Evolutionary conservation across 768 basidiomycete genomes (phyloP).

Genomic region (Macrolepiota dolichaula): DNA sequence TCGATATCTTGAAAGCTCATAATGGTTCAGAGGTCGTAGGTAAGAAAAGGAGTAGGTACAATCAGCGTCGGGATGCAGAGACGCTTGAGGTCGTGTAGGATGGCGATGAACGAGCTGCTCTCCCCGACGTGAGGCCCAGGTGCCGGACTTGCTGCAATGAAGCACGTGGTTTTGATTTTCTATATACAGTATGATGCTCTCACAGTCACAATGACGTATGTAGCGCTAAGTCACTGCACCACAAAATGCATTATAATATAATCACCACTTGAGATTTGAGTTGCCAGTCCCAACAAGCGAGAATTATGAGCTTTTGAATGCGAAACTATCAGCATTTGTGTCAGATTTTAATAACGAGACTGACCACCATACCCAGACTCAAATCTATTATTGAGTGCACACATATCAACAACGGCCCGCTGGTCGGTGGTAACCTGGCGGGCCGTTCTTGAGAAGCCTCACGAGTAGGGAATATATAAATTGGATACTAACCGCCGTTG

Average conservation of each 20-base stretch:
- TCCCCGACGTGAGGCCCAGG: background rate
- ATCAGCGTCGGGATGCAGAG: background rate
- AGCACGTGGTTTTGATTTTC: background rate
- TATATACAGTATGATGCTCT: background rate
- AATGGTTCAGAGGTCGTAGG: conserved; percentile 6
- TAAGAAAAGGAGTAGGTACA: background rate
- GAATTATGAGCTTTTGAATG: background rate
- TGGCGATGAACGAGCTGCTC: background rate
- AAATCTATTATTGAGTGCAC: background rate
- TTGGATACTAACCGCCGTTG: background rate
- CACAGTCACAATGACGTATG: background rate
- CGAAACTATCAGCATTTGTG: too few species aligned
- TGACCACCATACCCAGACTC: too few species aligned
- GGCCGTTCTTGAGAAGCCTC: background rate
- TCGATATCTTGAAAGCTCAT: conserved; percentile 62
- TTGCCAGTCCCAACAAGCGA: background rate
- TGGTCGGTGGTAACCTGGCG: background rate
- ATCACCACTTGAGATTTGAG: background rate
- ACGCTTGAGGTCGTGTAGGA: background rate
- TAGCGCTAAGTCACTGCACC: background rate
- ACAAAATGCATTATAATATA: too few species aligned
- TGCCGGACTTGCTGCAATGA: background rate
- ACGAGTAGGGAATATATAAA: background rate
- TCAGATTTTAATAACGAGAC: too few species aligned
- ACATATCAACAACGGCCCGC: background rate